phyloP scores from a whole-genome alignment of 2,329 filamentous ascomycete species.

The Epichloe brachyelytri region DNA sequence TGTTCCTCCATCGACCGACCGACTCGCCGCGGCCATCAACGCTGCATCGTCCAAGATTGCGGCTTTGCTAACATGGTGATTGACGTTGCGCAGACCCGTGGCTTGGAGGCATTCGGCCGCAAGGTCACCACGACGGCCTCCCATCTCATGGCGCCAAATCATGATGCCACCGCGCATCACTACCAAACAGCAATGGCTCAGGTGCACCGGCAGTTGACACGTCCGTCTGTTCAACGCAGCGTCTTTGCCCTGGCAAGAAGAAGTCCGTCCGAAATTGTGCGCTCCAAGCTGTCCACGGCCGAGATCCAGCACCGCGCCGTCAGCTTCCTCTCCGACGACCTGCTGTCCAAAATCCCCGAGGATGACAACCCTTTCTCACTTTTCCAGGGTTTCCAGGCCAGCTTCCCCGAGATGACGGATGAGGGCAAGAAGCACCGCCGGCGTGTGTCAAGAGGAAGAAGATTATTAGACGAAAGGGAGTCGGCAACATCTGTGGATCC shows the following conservation, averaged over 20 bases:
- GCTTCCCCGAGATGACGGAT: constrained; percentile 59
- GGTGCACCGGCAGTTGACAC: constrained; percentile 77
- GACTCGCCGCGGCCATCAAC: neutral
- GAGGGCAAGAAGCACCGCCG: constrained; percentile 59
- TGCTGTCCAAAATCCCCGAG: constrained; percentile 81
- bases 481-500: constrained; percentile 40
- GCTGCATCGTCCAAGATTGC: neutral
- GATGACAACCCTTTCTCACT: constrained; percentile 77
- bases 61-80: constrained; percentile 6
- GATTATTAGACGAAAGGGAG: constrained; percentile 50
- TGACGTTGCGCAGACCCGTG: constrained; percentile 50
- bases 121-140: constrained; percentile 91
- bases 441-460: constrained; percentile 60
- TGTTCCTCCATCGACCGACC: neutral
- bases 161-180: constrained; percentile 42
- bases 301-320: constrained; percentile 93
- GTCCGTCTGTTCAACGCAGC: constrained; percentile 72
- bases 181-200: constrained; percentile 83
- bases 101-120: constrained; percentile 82
- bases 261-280: constrained; percentile 85
- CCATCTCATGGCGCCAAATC: constrained; percentile 65
- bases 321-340: constrained; percentile 77
- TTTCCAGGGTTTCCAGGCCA: constrained; percentile 93
- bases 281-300: constrained; percentile 74
- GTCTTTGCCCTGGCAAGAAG: constrained; percentile 87